Percentiles rank a stretch among this genome's conserved stretches.
These are phyloP conservation scores for Phaffia tasmanica DNA, from an alignment of 768 basidiomycete genomes.

Conservation along the genomic window DNA sequence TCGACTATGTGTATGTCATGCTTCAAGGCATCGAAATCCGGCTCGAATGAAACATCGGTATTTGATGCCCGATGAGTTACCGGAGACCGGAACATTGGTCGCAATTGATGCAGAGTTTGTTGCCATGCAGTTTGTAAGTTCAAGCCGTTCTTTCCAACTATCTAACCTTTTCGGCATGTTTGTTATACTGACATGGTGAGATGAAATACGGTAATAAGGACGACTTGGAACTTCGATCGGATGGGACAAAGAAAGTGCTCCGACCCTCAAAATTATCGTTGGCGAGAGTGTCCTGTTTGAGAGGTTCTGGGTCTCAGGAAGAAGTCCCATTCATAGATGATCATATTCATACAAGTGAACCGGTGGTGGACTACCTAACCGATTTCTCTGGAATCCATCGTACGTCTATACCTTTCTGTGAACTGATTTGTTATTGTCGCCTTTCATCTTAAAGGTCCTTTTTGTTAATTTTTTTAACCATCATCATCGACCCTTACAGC, in stretches of 20 bases:
- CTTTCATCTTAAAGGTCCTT: slow-evolving; percentile 9
- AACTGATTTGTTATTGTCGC: slow-evolving; percentile 5
- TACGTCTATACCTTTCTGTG: slow-evolving; percentile 40
- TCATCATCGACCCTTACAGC: slow-evolving; percentile 42
- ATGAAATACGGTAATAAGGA: slow-evolving; percentile 46
- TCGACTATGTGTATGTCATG: background rate
- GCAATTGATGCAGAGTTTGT: slow-evolving; percentile 98
- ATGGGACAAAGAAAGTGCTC: slow-evolving; percentile 84
- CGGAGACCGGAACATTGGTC: slow-evolving; percentile 71
- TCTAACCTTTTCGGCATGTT: background rate
- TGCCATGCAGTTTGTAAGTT: slow-evolving; percentile 72
- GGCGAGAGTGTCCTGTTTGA: slow-evolving; percentile 84
- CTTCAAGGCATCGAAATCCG: slow-evolving; percentile 60
- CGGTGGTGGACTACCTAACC: slow-evolving; percentile 90
- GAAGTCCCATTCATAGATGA: slow-evolving; percentile 94
- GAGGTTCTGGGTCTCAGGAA: slow-evolving; percentile 68
- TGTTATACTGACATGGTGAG: slow-evolving; percentile 1
- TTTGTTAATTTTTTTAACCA: no score
- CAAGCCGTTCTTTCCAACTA: background rate
- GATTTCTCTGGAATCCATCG: slow-evolving; percentile 94
- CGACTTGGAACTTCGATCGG: slow-evolving; percentile 87
- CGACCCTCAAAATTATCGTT: slow-evolving; percentile 83
- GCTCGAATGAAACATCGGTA: slow-evolving; percentile 65
- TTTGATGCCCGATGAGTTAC: slow-evolving; percentile 62
- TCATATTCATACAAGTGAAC: slow-evolving; percentile 91